Conservation (phyloP, 1,139 yeast species). For the Suhomyces yuchorum region DNA sequence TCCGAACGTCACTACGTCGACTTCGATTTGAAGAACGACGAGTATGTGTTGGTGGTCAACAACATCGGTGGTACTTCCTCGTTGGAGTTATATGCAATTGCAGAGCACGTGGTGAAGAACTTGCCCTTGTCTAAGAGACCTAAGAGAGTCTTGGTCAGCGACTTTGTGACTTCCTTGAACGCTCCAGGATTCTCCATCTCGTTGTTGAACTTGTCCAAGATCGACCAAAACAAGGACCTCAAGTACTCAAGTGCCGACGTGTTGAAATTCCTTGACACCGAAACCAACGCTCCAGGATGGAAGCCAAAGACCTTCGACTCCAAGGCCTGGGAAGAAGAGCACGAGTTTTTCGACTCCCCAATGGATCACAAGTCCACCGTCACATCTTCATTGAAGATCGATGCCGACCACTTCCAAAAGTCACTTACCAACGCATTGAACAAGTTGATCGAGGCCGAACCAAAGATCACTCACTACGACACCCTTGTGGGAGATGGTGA, state of each 20-base stretch:
- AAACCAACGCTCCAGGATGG: constrained; percentile 87
- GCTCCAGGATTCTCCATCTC: constrained; percentile 92
- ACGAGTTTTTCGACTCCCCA: constrained; percentile 33
- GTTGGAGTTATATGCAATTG: constrained; percentile 70
- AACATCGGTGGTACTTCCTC: constrained; percentile 86
- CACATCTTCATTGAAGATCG: constrained; percentile 42
- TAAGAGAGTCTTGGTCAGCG: constrained; percentile 65
- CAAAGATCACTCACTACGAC: constrained; percentile 80
- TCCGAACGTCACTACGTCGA: constrained; percentile 71
- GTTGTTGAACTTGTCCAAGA: constrained; percentile 61
- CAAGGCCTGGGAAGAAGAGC: constrained; percentile 27
- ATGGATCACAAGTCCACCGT: constrained; percentile 28
- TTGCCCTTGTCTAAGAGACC: constrained; percentile 59
- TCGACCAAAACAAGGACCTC: constrained; percentile 35
- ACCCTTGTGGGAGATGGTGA: constrained; percentile 96
- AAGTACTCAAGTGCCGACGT: constrained; percentile 30
- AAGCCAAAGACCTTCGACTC: constrained; percentile 41
- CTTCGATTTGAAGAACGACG: constrained; percentile 58
- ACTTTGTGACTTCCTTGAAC: constrained; percentile 81
- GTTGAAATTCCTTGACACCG: constrained; percentile 59
- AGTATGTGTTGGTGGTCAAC: constrained; percentile 69
- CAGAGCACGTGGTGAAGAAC: constrained; percentile 46
- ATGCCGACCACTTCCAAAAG: constrained; percentile 39
- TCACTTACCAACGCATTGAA: constrained; percentile 53
- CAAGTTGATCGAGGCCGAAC: constrained; percentile 59